These are phyloP conservation scores for Lasiosphaeria ovina DNA, from an alignment of 495 filamentous ascomycete species.

Conservation along the genomic window DNA sequence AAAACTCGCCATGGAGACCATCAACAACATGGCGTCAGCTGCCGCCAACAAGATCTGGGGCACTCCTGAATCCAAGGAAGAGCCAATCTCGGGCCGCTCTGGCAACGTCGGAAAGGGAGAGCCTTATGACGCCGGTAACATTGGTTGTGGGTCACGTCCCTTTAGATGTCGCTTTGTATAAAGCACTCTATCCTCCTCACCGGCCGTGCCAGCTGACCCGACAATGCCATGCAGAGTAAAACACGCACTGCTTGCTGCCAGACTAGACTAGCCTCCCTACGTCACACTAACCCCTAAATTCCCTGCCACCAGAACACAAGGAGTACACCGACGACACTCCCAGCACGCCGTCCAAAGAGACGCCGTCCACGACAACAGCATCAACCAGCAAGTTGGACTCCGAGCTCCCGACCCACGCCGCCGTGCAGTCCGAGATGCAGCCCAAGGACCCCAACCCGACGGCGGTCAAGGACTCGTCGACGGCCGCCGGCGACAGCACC, in stretches of 20 bases:
- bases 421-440: neutral
- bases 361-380: neutral
- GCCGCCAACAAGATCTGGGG: constrained; percentile 55
- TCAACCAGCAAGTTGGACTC: neutral
- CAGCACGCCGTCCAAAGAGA: neutral
- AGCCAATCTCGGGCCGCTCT: constrained; percentile 52
- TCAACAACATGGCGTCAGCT: constrained; percentile 46
- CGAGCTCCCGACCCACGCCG: neutral
- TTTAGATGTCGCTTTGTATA: neutral
- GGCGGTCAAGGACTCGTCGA: constrained; percentile 27
- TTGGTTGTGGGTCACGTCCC: constrained; percentile 34
- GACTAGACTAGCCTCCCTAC: constrained; percentile 1
- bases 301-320: neutral
- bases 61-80: constrained; percentile 36
- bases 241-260: no score
- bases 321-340: neutral
- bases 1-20: constrained; percentile 48
- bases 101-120: constrained; percentile 56
- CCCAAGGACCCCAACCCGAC: constrained; percentile 20
- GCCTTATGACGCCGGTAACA: constrained; percentile 59
- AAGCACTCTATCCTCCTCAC: neutral
- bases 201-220: no score
- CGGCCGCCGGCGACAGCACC: constrained; percentile 29
- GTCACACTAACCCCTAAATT: neutral
- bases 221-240: no score